Evolutionary conservation across 306 rosid genomes (phyloP).

Genomic region (Dalbergia cochinchinensis): DNA sequence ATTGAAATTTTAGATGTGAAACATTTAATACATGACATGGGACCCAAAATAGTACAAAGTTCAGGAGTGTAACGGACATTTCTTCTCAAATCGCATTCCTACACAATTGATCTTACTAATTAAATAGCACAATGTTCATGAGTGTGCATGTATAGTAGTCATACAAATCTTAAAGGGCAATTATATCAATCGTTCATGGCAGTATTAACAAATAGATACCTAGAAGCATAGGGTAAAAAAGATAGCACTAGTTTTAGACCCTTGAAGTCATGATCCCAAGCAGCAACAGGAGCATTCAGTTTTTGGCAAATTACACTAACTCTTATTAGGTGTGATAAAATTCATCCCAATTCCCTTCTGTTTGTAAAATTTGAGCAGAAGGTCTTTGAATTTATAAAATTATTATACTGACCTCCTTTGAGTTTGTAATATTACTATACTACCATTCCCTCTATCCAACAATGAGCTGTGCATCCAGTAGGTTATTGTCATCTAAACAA

Average conservation of each 20-base stretch:
- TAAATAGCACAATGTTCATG: background rate
- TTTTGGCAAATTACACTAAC: slow-evolving; percentile 25
- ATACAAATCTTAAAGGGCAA: slow-evolving; percentile 8
- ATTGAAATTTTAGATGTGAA: slow-evolving; percentile 10
- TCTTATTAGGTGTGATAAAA: too few relatives aligned
- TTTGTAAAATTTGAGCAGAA: too few relatives aligned
- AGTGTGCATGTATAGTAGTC: background rate
- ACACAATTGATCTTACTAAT: slow-evolving; percentile 1
- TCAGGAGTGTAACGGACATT: background rate
- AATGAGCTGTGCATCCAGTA: too few relatives aligned
- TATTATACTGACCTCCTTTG: too few relatives aligned
- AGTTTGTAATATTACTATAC: too few relatives aligned
- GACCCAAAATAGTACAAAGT: slow-evolving; percentile 5
- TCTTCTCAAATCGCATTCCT: background rate
- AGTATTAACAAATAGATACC: background rate
- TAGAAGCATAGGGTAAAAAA: slow-evolving; percentile 69
- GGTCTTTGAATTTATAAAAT: too few relatives aligned
- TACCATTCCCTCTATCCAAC: too few relatives aligned
- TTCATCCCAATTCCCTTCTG: too few relatives aligned
- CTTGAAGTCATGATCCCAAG: slow-evolving; percentile 78
- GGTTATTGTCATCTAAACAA: too few relatives aligned
- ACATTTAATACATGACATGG: slow-evolving; percentile 35
- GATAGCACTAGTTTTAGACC: slow-evolving; percentile 75
- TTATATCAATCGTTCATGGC: background rate
- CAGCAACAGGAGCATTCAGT: slow-evolving; percentile 75